Conservation (phyloP, 306 rosid genomes). For the Arachis hypogaea region DNA sequence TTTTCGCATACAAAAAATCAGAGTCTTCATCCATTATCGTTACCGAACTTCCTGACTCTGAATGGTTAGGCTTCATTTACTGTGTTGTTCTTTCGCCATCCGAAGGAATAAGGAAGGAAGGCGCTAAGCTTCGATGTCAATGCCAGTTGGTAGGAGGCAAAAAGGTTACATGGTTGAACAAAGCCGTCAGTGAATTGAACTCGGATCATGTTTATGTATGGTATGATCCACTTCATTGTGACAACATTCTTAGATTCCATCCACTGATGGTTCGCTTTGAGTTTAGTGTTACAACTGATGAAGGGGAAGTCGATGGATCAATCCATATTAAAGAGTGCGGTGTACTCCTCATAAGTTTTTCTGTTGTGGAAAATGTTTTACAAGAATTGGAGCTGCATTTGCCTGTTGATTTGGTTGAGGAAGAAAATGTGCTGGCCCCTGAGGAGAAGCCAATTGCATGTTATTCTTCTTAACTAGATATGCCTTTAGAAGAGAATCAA, state of each 20-base stretch:
- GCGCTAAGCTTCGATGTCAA: neutral
- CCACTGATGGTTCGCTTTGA: slow-evolving; percentile 19
- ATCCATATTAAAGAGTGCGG: slow-evolving; percentile 33
- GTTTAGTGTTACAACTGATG: slow-evolving; percentile 11
- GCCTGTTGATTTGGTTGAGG: neutral
- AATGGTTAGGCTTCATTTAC: neutral
- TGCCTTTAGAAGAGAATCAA: neutral
- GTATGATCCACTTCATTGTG: slow-evolving; percentile 32
- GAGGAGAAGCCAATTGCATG: neutral
- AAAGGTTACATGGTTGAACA: neutral
- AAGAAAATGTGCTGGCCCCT: neutral
- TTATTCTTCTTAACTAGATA: no score
- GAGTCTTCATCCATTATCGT: neutral
- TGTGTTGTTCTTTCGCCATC: neutral
- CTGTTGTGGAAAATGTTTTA: neutral
- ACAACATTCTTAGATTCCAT: neutral
- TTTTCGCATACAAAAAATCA: neutral
- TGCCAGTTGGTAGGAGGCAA: neutral
- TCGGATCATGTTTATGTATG: slow-evolving; percentile 27
- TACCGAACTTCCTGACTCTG: neutral
- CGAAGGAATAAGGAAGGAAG: neutral
- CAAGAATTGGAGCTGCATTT: neutral
- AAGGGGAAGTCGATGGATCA: slow-evolving; percentile 4
- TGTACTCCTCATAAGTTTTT: neutral
- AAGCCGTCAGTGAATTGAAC: neutral